Evolutionary conservation across 305 asterid species (phyloP).

Genomic region (Fraxinus sp.): DNA sequence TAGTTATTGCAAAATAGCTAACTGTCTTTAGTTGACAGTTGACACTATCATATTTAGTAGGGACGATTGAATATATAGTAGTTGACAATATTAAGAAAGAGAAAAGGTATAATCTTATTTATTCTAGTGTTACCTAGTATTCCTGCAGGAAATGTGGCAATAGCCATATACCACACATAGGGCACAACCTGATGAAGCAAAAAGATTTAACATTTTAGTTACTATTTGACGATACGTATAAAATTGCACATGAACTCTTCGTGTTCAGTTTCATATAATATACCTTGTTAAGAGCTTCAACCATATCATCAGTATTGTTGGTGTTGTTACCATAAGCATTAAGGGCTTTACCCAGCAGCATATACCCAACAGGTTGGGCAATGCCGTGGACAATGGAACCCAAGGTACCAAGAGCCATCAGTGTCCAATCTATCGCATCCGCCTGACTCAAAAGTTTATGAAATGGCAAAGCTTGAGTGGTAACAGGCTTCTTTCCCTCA

Average conservation of each 20-base stretch:
- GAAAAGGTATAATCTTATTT: background rate
- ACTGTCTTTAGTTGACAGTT: background rate
- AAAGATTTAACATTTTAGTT: background rate
- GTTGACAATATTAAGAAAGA: background rate
- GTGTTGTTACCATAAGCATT: slow-evolving; percentile 69
- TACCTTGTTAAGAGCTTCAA: slow-evolving; percentile 60
- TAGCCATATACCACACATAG: slow-evolving; percentile 84
- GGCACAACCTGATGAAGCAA: slow-evolving; percentile 61
- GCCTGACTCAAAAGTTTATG: slow-evolving; percentile 61
- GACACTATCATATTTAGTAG: background rate
- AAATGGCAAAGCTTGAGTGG: slow-evolving; percentile 40
- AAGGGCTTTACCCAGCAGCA: slow-evolving; percentile 69
- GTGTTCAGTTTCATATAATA: background rate
- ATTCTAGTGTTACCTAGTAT: slow-evolving; percentile 46
- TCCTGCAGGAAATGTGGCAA: slow-evolving; percentile 87
- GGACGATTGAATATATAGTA: background rate
- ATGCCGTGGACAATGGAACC: slow-evolving; percentile 78
- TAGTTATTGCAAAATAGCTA: background rate
- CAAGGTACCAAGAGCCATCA: slow-evolving; percentile 65
- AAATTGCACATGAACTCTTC: background rate
- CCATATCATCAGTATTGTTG: slow-evolving; percentile 52
- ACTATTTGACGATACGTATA: background rate
- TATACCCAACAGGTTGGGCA: slow-evolving; percentile 75
- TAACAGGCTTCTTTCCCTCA: slow-evolving; percentile 20
- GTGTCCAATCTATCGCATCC: slow-evolving; percentile 61